These are phyloP conservation scores for Chrysoporthe austroafricana DNA, from an alignment of 2,329 filamentous ascomycete species.

Conservation along the genomic window DNA sequence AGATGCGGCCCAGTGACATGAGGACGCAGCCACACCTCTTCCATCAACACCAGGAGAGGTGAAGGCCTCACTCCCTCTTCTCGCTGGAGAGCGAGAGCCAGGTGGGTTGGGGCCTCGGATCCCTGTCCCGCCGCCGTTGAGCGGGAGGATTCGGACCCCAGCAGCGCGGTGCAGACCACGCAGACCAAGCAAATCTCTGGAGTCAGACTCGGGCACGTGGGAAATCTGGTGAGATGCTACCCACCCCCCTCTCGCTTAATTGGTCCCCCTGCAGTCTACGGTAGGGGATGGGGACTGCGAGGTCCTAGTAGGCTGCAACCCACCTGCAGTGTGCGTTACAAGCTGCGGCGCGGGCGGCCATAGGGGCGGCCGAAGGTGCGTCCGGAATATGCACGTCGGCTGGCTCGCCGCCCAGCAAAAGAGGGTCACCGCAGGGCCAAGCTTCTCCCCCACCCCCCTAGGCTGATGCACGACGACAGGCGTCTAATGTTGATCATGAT, in stretches of 20 bases:
- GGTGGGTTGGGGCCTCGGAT: constrained; percentile 11
- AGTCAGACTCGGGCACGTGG: constrained; percentile 13
- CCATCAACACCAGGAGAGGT: neutral
- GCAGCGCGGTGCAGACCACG: neutral
- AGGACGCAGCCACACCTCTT: neutral
- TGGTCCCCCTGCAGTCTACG: constrained; percentile 4
- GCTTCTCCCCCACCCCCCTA: neutral
- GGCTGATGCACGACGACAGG: neutral
- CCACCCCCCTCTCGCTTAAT: neutral
- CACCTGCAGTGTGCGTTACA: constrained; percentile 20
- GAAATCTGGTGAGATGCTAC: constrained; percentile 15
- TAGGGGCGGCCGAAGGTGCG: neutral
- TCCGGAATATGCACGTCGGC: constrained; percentile 2
- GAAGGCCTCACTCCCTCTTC: neutral
- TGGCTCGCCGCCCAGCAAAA: neutral
- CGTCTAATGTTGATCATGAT: constrained; percentile 1
- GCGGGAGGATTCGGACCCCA: constrained; percentile 30
- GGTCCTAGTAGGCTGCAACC: constrained; percentile 7
- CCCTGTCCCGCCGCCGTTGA: constrained; percentile 29
- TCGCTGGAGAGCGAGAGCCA: neutral
- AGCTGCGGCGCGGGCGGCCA: constrained; percentile 23
- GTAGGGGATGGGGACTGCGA: neutral
- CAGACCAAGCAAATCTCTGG: constrained; percentile 2
- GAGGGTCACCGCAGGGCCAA: neutral
- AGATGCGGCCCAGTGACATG: neutral